Percentiles rank a stretch among this genome's conserved stretches.
Evolutionary conservation across 306 rosid genomes (phyloP).

Genomic region (Cicer bijugum): DNA sequence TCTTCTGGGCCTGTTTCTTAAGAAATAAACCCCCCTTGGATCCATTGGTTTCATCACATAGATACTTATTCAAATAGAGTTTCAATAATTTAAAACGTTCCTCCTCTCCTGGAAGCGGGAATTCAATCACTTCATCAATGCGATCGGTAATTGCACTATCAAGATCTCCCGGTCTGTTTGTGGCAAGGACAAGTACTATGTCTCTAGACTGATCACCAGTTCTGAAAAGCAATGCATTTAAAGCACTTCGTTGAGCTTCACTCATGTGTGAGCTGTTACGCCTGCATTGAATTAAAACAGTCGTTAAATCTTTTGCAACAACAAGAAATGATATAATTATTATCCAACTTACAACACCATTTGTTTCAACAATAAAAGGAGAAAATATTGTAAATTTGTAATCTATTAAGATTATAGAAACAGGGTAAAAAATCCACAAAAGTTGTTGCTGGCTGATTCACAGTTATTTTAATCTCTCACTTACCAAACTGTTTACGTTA

Average conservation of each 20-base stretch:
- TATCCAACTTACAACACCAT: constrained; percentile 20
- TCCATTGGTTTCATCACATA: constrained; percentile 54
- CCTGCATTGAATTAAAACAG: constrained; percentile 57
- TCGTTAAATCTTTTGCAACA: constrained; percentile 30
- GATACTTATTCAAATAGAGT: constrained; percentile 78
- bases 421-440: constrained; percentile 9
- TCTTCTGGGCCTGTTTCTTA: constrained; percentile 66
- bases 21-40: constrained; percentile 54
- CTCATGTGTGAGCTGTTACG: constrained; percentile 96
- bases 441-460: not conserved
- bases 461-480: constrained; percentile 2
- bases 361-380: not conserved
- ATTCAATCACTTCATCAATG: constrained; percentile 93
- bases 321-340: constrained; percentile 3
- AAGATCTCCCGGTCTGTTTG: constrained; percentile 97
- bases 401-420: constrained; percentile 5
- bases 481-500: no score
- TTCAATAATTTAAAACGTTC: constrained; percentile 83
- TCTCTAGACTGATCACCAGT: constrained; percentile 98
- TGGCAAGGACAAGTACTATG: constrained; percentile 94
- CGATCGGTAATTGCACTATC: constrained; percentile 93
- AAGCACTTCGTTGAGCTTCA: constrained; percentile 98
- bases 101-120: constrained; percentile 92
- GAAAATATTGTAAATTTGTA: not conserved
- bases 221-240: constrained; percentile 94